These are phyloP conservation scores for Diaporthe longicolla DNA, from an alignment of 2,329 filamentous ascomycete genomes.

Conservation along the genomic window DNA sequence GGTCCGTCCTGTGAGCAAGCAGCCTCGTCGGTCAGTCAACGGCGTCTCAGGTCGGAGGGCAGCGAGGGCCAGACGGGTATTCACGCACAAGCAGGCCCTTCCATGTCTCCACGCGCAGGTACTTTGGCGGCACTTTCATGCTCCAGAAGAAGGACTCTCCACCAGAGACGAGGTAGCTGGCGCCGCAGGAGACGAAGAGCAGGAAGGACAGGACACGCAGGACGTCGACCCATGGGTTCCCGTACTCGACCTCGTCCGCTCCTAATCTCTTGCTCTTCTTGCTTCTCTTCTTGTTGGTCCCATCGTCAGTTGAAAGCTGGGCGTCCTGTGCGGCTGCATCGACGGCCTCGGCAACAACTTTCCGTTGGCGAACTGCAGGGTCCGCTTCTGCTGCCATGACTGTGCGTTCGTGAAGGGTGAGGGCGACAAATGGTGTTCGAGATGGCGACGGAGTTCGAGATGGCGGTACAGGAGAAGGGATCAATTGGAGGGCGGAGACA, in stretches of 20 bases:
- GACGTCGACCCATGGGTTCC: conserved; percentile 71
- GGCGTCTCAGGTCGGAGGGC: not conserved
- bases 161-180: conserved; percentile 83
- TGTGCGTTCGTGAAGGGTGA: not conserved
- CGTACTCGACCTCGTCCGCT: conserved; percentile 71
- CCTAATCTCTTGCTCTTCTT: conserved; percentile 47
- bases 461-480: not conserved
- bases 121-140: conserved; percentile 71
- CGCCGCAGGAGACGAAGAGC: conserved; percentile 73
- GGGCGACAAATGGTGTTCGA: not conserved
- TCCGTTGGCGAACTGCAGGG: conserved; percentile 41
- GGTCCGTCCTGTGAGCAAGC: conserved; percentile 66
- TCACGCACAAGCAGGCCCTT: conserved; percentile 71
- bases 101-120: conserved; percentile 71
- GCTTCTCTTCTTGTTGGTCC: conserved; percentile 47
- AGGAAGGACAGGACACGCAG: conserved; percentile 79
- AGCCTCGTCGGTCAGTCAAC: conserved; percentile 50
- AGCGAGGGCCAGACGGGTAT: not conserved
- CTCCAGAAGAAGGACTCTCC: conserved; percentile 80
- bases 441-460: not conserved
- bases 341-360: conserved; percentile 16
- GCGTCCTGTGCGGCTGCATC: not conserved
- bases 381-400: conserved; percentile 39
- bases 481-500: not conserved
- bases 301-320: conserved; percentile 9